A percentile compares a stretch with the other conserved stretches of the same genome.
phyloP scores from a whole-genome alignment of 495 filamentous ascomycete species.

The Xanthoparmelia taractica region DNA sequence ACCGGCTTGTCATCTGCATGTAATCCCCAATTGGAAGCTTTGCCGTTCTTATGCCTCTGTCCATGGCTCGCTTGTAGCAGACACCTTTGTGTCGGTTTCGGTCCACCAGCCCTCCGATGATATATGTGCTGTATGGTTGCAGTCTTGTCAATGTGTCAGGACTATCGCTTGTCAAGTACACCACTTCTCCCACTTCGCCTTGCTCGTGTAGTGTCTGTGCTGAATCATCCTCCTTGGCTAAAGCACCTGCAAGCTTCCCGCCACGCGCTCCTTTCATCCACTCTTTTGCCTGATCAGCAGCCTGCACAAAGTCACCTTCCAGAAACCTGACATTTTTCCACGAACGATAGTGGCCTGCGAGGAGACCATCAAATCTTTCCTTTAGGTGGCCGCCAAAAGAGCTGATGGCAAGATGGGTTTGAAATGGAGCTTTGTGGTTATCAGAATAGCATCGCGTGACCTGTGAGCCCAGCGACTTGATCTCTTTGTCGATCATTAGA shows the following conservation, averaged over 20 bases:
- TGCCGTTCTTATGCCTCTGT: constrained; percentile 71
- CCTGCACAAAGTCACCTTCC: constrained; percentile 60
- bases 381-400: constrained; percentile 70
- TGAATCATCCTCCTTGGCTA: constrained; percentile 37
- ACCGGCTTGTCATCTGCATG: constrained; percentile 76
- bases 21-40: constrained; percentile 89
- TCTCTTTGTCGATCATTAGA: constrained; percentile 76
- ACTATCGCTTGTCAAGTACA: constrained; percentile 87
- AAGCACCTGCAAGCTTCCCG: constrained; percentile 48
- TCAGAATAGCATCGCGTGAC: constrained; percentile 84
- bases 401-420: constrained; percentile 62
- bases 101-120: constrained; percentile 92
- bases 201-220: constrained; percentile 26
- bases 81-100: constrained; percentile 90
- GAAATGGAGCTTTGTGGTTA: constrained; percentile 58
- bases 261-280: constrained; percentile 49
- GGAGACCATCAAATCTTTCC: constrained; percentile 66
- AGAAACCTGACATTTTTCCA: constrained; percentile 75
- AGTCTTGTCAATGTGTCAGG: constrained; percentile 69
- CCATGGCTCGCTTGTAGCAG: constrained; percentile 74
- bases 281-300: constrained; percentile 49
- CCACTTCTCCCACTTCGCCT: constrained; percentile 47
- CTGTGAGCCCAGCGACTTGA: constrained; percentile 72
- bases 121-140: constrained; percentile 78
- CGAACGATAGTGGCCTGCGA: constrained; percentile 56